These are phyloP conservation scores for Xenoacremonium recifei DNA, from an alignment of 2,329 filamentous ascomycete genomes.

Conservation along the genomic window DNA sequence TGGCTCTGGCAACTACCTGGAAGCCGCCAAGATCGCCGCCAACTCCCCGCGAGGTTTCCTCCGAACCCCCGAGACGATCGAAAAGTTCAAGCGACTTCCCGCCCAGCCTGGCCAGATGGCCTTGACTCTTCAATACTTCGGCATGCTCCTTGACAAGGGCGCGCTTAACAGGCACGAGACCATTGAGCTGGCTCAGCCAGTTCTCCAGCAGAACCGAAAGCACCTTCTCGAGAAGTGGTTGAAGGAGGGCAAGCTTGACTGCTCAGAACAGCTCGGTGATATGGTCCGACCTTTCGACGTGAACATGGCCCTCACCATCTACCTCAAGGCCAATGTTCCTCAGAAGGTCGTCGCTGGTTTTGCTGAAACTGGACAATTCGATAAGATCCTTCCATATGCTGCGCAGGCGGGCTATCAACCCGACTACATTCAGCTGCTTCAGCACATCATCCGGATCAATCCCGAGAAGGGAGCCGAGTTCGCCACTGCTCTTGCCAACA, in stretches of 20 bases:
- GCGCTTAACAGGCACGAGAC: slow-evolving; percentile 90
- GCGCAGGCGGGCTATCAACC: slow-evolving; percentile 83
- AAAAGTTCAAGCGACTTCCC: slow-evolving; percentile 87
- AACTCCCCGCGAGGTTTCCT: slow-evolving; percentile 96
- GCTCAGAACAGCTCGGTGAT: slow-evolving; percentile 95
- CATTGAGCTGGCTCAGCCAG: slow-evolving; percentile 87
- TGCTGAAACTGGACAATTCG: slow-evolving; percentile 94
- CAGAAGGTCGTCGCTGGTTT: slow-evolving; percentile 95
- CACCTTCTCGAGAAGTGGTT: slow-evolving; percentile 98
- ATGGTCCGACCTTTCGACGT: slow-evolving; percentile 88
- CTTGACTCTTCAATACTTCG: slow-evolving; percentile 95
- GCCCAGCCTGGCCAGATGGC: slow-evolving; percentile 84
- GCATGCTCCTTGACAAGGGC: slow-evolving; percentile 94
- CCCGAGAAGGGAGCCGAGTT: slow-evolving; percentile 95
- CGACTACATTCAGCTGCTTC: slow-evolving; percentile 89
- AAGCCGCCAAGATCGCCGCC: slow-evolving; percentile 93
- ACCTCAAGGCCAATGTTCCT: slow-evolving; percentile 84
- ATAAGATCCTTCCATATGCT: slow-evolving; percentile 92
- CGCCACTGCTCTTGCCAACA: slow-evolving; percentile 85
- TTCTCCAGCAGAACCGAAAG: slow-evolving; percentile 90
- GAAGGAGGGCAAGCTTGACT: slow-evolving; percentile 91
- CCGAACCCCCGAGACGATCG: slow-evolving; percentile 90
- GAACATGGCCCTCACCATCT: slow-evolving; percentile 82
- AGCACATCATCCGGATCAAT: slow-evolving; percentile 88
- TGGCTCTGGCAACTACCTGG: slow-evolving; percentile 73